A percentile compares a stretch with the other conserved stretches of the same genome.
phyloP scores from a whole-genome alignment of 176 grass and related monocot genomes.

The Guadua angustifolia region DNA sequence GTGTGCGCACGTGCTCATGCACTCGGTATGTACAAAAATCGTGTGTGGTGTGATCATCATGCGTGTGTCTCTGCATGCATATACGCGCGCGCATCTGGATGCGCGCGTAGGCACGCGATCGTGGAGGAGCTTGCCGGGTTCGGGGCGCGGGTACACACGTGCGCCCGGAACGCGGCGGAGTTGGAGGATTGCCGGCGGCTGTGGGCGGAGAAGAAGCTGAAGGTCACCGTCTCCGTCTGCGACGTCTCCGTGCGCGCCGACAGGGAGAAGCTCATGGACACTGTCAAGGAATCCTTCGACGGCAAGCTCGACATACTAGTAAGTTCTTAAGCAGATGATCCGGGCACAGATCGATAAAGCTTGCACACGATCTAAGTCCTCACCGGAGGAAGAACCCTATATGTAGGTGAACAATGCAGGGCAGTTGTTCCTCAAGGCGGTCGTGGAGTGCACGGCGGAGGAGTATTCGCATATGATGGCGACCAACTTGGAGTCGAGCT shows the following conservation, averaged over 20 bases:
- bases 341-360: too few relatives aligned
- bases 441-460: constrained; percentile 19
- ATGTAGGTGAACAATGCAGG: constrained; percentile 41
- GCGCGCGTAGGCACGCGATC: constrained; percentile 22
- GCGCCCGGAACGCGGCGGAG: constrained; percentile 41
- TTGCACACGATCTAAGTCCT: too few relatives aligned
- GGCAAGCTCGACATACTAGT: constrained; percentile 43
- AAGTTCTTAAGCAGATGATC: too few relatives aligned
- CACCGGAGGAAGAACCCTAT: too few relatives aligned
- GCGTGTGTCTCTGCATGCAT: too few relatives aligned
- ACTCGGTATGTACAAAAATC: too few relatives aligned
- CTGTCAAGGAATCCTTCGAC: not conserved
- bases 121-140: constrained; percentile 50
- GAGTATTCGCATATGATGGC: constrained; percentile 40
- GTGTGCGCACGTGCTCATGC: too few relatives aligned
- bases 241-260: constrained; percentile 43
- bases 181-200: constrained; percentile 32
- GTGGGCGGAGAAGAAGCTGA: constrained; percentile 18
- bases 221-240: constrained; percentile 44
- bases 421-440: not conserved
- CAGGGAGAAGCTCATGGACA: constrained; percentile 33
- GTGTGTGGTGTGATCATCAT: too few relatives aligned
- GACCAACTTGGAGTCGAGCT: constrained; percentile 49
- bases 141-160: constrained; percentile 47
- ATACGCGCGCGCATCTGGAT: not conserved